Percentiles rank a stretch among this genome's conserved stretches.
Conservation (phyloP, 2,329 filamentous ascomycete genomes). For the Stachybotrys echinatus region DNA sequence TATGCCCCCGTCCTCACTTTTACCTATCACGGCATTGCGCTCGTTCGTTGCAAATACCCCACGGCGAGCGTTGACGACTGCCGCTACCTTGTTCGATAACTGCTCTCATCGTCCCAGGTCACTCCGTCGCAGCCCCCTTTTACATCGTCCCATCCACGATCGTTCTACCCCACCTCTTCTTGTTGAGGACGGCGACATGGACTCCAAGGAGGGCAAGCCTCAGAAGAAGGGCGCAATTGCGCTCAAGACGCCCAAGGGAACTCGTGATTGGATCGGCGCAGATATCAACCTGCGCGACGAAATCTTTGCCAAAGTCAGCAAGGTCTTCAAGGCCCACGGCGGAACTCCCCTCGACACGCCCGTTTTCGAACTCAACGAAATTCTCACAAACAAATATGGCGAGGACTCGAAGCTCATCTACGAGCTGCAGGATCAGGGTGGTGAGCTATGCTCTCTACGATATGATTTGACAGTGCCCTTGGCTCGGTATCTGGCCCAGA, state of each 20-base stretch:
- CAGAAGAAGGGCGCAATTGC: constrained; percentile 8
- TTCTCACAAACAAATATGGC: constrained; percentile 84
- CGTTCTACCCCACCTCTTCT: background rate
- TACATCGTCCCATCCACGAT: background rate
- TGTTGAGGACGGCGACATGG: background rate
- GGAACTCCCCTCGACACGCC: constrained; percentile 74
- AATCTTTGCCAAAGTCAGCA: constrained; percentile 70
- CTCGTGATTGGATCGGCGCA: constrained; percentile 57
- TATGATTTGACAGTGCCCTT: constrained; percentile 90
- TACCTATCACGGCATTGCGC: background rate
- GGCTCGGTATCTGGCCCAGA: constrained; percentile 90
- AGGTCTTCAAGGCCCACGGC: constrained; percentile 80
- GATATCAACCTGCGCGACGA: constrained; percentile 77
- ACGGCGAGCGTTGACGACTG: background rate
- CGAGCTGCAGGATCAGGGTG: constrained; percentile 80
- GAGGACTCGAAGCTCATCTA: constrained; percentile 92
- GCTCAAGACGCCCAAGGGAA: constrained; percentile 88
- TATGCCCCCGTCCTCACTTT: background rate
- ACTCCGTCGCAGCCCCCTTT: background rate
- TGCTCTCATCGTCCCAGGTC: background rate
- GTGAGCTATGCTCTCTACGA: constrained; percentile 67
- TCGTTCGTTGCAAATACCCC: background rate
- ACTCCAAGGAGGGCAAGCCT: constrained; percentile 55
- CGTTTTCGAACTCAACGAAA: constrained; percentile 83
- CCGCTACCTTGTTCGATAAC: background rate